phyloP scores from a whole-genome alignment of 768 basidiomycete species.

The Xerocomus brunneocitrinus region DNA sequence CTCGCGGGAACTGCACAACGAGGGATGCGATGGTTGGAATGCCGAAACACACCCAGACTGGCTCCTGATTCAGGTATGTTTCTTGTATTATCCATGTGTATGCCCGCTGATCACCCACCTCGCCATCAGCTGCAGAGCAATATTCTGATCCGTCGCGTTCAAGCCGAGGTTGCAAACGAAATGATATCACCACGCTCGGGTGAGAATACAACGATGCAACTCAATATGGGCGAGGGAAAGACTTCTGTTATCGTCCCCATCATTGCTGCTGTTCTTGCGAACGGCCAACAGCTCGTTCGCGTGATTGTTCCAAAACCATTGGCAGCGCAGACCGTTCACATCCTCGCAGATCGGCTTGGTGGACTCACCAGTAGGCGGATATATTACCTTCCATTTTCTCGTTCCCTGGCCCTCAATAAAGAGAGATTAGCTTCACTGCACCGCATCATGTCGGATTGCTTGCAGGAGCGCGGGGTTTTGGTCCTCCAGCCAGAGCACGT shows the following conservation, averaged over 20 bases:
- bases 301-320: constrained; percentile 45
- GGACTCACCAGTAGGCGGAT: constrained; percentile 42
- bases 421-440: constrained; percentile 19
- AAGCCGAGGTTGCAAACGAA: constrained; percentile 37
- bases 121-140: constrained; percentile 40
- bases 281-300: constrained; percentile 39
- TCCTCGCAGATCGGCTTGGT: constrained; percentile 37
- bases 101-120: neutral
- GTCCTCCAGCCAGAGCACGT: constrained; percentile 49
- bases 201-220: constrained; percentile 31
- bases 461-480: constrained; percentile 34
- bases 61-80: constrained; percentile 40
- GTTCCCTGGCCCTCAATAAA: constrained; percentile 6
- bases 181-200: constrained; percentile 39
- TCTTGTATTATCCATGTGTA: neutral
- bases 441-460: constrained; percentile 35
- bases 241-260: constrained; percentile 43
- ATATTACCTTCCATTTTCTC: constrained; percentile 32
- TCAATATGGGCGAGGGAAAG: constrained; percentile 39
- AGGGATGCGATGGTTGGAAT: constrained; percentile 9
- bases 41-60: constrained; percentile 32
- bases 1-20: neutral
- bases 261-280: constrained; percentile 35
- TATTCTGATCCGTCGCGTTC: constrained; percentile 40
- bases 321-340: constrained; percentile 40